Conservation (phyloP, 768 basidiomycete species). For the Hydnum rufescens region DNA sequence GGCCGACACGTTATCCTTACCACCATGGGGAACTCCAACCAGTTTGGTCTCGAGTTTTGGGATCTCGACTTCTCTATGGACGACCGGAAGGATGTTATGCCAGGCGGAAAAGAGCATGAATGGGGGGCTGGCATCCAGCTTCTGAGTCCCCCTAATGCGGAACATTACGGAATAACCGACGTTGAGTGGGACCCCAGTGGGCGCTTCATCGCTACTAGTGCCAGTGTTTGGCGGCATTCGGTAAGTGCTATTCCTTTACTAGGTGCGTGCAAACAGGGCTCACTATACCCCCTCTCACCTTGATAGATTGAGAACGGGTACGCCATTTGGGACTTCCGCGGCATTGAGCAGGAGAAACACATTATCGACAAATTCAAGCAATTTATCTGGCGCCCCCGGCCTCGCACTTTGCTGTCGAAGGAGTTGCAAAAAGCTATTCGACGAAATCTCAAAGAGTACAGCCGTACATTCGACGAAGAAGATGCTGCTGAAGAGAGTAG, state of each 20-base stretch:
- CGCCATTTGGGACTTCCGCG: constrained; percentile 94
- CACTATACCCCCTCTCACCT: constrained; percentile 6
- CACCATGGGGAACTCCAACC: constrained; percentile 83
- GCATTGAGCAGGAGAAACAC: constrained; percentile 80
- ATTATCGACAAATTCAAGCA: constrained; percentile 94
- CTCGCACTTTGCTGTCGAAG: constrained; percentile 64
- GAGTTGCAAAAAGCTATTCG: constrained; percentile 76
- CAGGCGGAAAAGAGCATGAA: constrained; percentile 26
- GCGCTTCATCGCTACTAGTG: constrained; percentile 79
- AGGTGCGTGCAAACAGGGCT: too few species aligned
- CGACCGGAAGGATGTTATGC: constrained; percentile 30
- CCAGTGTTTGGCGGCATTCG: constrained; percentile 87
- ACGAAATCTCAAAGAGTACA: constrained; percentile 80
- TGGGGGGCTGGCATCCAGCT: constrained; percentile 70
- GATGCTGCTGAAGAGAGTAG: constrained; percentile 90
- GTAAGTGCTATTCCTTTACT: constrained; percentile 27
- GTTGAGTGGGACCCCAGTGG: constrained; percentile 98
- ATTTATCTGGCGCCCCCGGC: constrained; percentile 96
- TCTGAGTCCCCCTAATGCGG: constrained; percentile 43
- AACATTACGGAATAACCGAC: constrained; percentile 95
- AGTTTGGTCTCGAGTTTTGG: constrained; percentile 98
- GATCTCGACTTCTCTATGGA: constrained; percentile 77
- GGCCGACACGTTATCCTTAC: constrained; percentile 92
- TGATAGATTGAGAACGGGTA: constrained; percentile 85
- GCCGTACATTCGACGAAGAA: constrained; percentile 84